phyloP scores from a whole-genome alignment of 1,284 basidiomycete genomes.

The Inonotus obliquus region DNA sequence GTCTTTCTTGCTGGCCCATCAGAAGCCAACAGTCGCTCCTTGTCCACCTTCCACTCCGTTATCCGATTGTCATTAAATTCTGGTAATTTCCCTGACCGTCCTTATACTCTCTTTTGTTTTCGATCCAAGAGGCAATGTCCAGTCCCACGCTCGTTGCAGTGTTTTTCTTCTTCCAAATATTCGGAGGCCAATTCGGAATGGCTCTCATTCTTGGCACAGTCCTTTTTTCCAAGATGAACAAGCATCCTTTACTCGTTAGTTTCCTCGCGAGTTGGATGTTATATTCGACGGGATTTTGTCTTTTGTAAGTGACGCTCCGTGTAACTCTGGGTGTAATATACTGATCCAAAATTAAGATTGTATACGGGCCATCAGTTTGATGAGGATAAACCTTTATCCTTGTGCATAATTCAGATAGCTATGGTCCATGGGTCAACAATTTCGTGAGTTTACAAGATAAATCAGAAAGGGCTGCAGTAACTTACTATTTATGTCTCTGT shows the following conservation, averaged over 20 bases:
- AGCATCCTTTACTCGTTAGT: constrained; percentile 3
- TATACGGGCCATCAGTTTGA: constrained; percentile 5
- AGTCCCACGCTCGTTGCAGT: neutral
- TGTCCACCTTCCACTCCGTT: neutral
- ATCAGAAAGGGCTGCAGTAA: neutral
- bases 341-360: neutral
- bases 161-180: constrained; percentile 1
- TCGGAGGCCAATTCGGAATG: constrained; percentile 5
- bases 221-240: neutral
- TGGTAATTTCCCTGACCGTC: neutral
- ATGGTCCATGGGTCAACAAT: constrained; percentile 1
- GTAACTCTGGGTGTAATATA: neutral
- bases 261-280: constrained; percentile 4
- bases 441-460: neutral
- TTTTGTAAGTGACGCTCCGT: constrained; percentile 1
- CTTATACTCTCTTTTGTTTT: neutral
- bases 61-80: neutral
- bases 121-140: neutral
- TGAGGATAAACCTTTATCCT: neutral
- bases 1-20: neutral
- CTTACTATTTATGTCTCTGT: neutral
- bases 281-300: constrained; percentile 8
- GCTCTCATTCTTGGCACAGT: neutral
- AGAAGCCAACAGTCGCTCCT: neutral
- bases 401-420: neutral